These are phyloP conservation scores for Crithidia thermophila DNA, from an alignment of 208 protist species.

Conservation along the genomic window DNA sequence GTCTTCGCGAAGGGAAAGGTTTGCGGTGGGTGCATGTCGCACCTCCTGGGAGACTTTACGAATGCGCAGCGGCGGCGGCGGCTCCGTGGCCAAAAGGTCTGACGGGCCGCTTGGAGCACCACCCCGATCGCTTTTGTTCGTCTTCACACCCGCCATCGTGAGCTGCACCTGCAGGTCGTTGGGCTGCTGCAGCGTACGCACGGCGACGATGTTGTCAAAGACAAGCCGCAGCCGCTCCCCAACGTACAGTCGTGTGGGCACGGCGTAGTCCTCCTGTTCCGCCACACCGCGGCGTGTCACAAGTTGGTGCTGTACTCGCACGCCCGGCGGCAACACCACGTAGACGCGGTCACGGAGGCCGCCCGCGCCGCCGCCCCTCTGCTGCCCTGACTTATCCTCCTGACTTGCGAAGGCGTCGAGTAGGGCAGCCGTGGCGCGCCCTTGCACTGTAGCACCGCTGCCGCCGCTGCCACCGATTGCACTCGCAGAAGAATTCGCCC, in stretches of 20 bases:
- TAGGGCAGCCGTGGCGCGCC: slow-evolving; percentile 22
- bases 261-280: slow-evolving; percentile 46
- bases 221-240: slow-evolving; percentile 68
- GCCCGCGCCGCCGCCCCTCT: slow-evolving; percentile 7
- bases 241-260: slow-evolving; percentile 58
- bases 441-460: slow-evolving; percentile 2
- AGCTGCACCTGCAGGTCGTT: slow-evolving; percentile 18
- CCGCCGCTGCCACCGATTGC: neutral
- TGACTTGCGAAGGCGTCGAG: slow-evolving; percentile 10
- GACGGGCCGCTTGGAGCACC: too few relatives aligned
- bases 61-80: slow-evolving; percentile 24
- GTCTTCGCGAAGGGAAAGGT: too few relatives aligned
- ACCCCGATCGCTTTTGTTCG: neutral
- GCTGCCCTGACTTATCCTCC: slow-evolving; percentile 10
- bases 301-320: slow-evolving; percentile 55
- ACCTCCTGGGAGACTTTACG: slow-evolving; percentile 16
- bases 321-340: slow-evolving; percentile 53
- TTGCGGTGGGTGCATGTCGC: neutral
- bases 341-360: slow-evolving; percentile 13
- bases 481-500: neutral
- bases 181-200: slow-evolving; percentile 9
- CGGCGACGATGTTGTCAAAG: slow-evolving; percentile 54
- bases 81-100: slow-evolving; percentile 17
- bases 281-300: slow-evolving; percentile 68
- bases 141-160: slow-evolving; percentile 14